These are phyloP conservation scores for Rhizoclosmatium globosum DNA, from an alignment of 192 early-diverging fungal genomes.

Conservation along the genomic window DNA sequence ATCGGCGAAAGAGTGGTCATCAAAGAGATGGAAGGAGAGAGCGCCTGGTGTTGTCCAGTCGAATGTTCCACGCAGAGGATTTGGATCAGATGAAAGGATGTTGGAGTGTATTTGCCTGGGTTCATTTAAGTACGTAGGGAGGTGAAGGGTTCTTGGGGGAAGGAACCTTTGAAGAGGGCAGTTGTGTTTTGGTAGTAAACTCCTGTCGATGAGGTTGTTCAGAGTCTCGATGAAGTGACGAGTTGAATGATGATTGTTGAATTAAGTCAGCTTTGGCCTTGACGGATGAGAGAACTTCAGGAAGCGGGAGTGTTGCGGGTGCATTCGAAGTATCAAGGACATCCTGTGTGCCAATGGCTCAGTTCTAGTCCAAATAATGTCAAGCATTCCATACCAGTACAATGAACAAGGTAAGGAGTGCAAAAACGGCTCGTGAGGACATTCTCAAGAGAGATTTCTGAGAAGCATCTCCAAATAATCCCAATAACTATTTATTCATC, in stretches of 20 bases:
- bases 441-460: not conserved
- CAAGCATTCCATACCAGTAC: not conserved
- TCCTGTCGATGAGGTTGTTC: too few relatives aligned
- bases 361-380: not conserved
- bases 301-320: not conserved
- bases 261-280: too few relatives aligned
- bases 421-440: constrained; percentile 8
- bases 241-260: too few relatives aligned
- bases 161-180: not conserved
- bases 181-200: not conserved
- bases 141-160: not conserved
- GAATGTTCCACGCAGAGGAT: not conserved
- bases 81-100: not conserved
- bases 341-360: not conserved
- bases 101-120: not conserved
- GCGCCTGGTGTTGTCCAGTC: constrained; percentile 15
- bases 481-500: not conserved
- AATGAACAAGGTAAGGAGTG: not conserved
- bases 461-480: not conserved
- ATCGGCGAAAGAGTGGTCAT: not conserved
- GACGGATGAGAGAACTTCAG: not conserved
- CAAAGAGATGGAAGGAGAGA: not conserved
- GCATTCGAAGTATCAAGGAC: not conserved
- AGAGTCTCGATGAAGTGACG: too few relatives aligned
- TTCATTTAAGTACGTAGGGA: not conserved